Percentiles rank a stretch among this genome's conserved stretches.
phyloP scores from a whole-genome alignment of 345 rosid genomes.

The Populus euphratica region DNA sequence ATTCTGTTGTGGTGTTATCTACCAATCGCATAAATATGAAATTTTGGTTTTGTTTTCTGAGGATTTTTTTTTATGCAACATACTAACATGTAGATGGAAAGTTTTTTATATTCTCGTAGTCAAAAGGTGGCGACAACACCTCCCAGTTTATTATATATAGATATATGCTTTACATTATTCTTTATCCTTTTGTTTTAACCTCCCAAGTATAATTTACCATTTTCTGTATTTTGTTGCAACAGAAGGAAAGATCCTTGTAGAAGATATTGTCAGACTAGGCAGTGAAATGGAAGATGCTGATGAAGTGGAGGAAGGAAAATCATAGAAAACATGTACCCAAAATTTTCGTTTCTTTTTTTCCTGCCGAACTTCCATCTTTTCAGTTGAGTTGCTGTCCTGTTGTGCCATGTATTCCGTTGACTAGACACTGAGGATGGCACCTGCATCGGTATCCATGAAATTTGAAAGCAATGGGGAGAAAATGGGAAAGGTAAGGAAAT shows the following conservation, averaged over 20 bases:
- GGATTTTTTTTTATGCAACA: not conserved
- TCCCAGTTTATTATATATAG: too few relatives aligned
- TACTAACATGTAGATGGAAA: not conserved
- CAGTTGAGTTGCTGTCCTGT: not conserved
- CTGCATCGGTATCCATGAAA: not conserved
- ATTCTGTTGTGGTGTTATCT: not conserved
- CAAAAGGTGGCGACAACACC: too few relatives aligned
- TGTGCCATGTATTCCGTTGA: not conserved
- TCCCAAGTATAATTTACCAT: not conserved
- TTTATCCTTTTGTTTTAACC: not conserved
- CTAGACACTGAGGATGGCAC: not conserved
- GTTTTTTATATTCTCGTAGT: too few relatives aligned
- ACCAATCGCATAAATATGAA: not conserved
- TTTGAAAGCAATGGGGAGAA: not conserved
- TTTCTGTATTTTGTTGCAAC: conserved; percentile 15
- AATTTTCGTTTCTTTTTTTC: not conserved
- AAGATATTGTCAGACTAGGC: conserved; percentile 76
- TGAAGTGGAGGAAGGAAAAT: conserved; percentile 39
- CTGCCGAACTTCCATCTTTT: not conserved
- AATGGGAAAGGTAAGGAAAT: not conserved
- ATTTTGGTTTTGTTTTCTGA: not conserved
- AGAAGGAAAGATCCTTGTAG: conserved; percentile 87
- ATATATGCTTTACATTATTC: not conserved
- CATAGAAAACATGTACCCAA: conserved; percentile 12
- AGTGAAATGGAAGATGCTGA: conserved; percentile 52